Conservation (phyloP, 2,329 filamentous ascomycete species). For the Fonsecaea monophora region DNA sequence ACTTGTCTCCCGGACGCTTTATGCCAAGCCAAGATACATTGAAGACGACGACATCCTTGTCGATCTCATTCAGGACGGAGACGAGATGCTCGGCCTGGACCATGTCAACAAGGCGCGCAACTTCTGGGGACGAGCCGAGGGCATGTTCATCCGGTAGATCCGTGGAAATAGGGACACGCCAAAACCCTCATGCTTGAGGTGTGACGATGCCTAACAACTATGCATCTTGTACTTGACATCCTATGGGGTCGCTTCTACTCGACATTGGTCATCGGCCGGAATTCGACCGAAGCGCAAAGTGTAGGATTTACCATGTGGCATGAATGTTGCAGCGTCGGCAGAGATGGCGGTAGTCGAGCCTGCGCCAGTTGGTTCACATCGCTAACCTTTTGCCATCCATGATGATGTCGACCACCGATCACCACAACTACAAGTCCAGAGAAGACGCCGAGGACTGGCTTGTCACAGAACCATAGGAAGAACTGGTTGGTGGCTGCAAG, state of each 20-base stretch:
- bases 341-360: not conserved
- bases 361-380: not conserved
- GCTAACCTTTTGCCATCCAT: not conserved
- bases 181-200: slow-evolving; percentile 4
- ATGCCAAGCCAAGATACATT: slow-evolving; percentile 80
- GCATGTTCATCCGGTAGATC: slow-evolving; percentile 62
- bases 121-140: slow-evolving; percentile 67
- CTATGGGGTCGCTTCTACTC: not conserved
- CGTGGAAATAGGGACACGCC: slow-evolving; percentile 2
- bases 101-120: slow-evolving; percentile 67
- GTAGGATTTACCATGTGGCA: not conserved
- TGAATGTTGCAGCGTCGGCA: not conserved
- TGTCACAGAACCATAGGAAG: not conserved
- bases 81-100: slow-evolving; percentile 74
- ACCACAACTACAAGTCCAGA: not conserved
- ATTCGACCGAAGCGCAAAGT: not conserved
- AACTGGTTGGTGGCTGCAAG: not conserved
- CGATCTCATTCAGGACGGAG: slow-evolving; percentile 70
- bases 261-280: not conserved
- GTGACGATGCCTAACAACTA: not conserved
- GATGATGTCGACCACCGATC: not conserved
- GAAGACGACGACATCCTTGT: slow-evolving; percentile 69
- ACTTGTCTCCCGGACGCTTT: slow-evolving; percentile 72
- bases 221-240: slow-evolving; percentile 9
- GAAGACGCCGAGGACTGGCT: not conserved